Conservation (phyloP, 78 protist species). For the Dictyostelium purpureum region DNA sequence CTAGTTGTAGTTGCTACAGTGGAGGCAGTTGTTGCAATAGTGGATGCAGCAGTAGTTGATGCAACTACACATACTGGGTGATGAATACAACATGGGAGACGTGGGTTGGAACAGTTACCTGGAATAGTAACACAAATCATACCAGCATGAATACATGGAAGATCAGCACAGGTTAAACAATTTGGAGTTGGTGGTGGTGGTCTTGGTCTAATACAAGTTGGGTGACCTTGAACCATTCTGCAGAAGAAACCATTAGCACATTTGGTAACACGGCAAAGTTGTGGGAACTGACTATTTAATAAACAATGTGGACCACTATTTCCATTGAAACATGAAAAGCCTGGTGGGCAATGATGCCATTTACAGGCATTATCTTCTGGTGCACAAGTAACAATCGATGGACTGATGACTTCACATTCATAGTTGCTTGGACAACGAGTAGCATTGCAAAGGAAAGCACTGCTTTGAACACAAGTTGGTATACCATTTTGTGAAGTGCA, state of each 20-base stretch:
- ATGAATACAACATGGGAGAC: background rate
- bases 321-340: background rate
- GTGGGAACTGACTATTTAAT: background rate
- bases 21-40: constrained; percentile 15
- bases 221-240: background rate
- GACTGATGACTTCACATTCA: background rate
- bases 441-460: background rate
- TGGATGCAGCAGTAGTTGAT: background rate
- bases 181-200: background rate
- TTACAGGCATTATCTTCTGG: background rate
- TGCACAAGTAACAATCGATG: background rate
- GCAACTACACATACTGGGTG: background rate
- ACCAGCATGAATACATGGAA: background rate
- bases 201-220: constrained; percentile 17
- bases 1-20: background rate
- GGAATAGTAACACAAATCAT: background rate
- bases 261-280: background rate
- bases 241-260: background rate
- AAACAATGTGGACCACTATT: background rate
- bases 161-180: background rate
- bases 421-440: background rate
- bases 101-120: background rate
- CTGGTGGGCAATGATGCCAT: constrained; percentile 15
- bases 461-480: background rate
- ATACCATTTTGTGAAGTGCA: background rate